These are phyloP conservation scores for Podosphaera aphanis DNA, from an alignment of 2,329 filamentous ascomycete species.

Conservation along the genomic window DNA sequence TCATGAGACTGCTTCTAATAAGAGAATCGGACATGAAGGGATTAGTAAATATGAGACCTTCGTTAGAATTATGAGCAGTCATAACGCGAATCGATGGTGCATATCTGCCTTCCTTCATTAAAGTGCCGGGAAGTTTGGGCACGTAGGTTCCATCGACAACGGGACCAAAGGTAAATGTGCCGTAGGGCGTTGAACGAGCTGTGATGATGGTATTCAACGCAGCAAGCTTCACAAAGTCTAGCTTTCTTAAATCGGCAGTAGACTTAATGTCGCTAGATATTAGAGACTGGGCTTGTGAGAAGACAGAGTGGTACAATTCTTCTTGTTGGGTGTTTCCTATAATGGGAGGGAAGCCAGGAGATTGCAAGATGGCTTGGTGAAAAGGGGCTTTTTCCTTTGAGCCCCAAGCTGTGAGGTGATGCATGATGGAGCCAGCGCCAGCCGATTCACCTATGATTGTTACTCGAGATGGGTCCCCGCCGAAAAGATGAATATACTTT, in stretches of 20 bases:
- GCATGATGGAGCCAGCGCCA: conserved; percentile 28
- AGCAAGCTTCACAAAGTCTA: conserved; percentile 5
- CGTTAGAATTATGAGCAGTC: conserved; percentile 21
- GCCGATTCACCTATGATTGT: conserved; percentile 28
- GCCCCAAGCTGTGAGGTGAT: conserved; percentile 30
- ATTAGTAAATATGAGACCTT: conserved; percentile 20
- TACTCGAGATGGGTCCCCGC: conserved; percentile 26
- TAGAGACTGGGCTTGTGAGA: conserved; percentile 5
- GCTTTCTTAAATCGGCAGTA: conserved; percentile 1
- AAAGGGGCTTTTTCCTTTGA: conserved; percentile 20
- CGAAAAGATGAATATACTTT: conserved; percentile 28
- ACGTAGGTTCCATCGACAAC: conserved; percentile 26
- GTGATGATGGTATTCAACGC: conserved; percentile 7
- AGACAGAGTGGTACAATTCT: conserved; percentile 6
- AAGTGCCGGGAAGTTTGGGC: conserved; percentile 22
- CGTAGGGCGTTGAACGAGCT: conserved; percentile 14
- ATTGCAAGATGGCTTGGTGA: conserved; percentile 18
- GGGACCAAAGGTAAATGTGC: conserved; percentile 22
- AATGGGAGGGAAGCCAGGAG: conserved; percentile 7
- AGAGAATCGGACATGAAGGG: conserved; percentile 10
- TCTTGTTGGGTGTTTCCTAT: conserved; percentile 2
- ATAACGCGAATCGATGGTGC: conserved; percentile 23
- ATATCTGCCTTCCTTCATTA: conserved; percentile 22
- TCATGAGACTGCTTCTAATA: conserved; percentile 4
- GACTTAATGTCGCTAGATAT: conserved; percentile 5